Evolutionary conservation across 371 early-diverging fungal species (phyloP).

Genomic region (Rhizopus delemar): DNA sequence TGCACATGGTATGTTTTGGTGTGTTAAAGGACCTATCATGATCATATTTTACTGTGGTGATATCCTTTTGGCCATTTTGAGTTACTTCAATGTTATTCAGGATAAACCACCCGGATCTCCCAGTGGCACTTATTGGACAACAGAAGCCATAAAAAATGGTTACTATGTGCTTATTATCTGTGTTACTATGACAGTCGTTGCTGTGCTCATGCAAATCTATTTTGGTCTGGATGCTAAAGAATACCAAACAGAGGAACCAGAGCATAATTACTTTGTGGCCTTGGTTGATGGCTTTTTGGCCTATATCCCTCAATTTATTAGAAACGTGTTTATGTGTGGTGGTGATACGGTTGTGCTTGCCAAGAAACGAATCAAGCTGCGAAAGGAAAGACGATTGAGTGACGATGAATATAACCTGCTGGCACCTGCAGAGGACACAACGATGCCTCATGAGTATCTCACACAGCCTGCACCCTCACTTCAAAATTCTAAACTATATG

Average conservation of each 20-base stretch:
- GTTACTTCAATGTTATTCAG: constrained; percentile 37
- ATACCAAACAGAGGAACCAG: constrained; percentile 18
- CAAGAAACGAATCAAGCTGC: constrained; percentile 40
- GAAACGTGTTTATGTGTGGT: constrained; percentile 45
- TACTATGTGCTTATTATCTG: constrained; percentile 46
- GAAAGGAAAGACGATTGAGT: constrained; percentile 21
- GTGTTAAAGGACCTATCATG: constrained; percentile 55
- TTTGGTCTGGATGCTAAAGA: constrained; percentile 32
- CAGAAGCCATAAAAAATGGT: constrained; percentile 48
- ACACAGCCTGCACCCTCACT: constrained; percentile 14
- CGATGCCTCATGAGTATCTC: constrained; percentile 19
- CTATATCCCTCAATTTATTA: constrained; percentile 49
- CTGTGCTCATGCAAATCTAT: constrained; percentile 43
- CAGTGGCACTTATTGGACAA: constrained; percentile 42
- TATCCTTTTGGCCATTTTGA: constrained; percentile 31
- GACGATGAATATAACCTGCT: constrained; percentile 25
- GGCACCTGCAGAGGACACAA: constrained; percentile 7
- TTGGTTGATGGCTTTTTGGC: constrained; percentile 43
- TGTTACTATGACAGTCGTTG: constrained; percentile 37
- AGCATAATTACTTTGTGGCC: constrained; percentile 35
- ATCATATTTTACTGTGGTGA: constrained; percentile 52
- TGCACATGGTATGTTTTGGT: constrained; percentile 59
- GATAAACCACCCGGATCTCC: constrained; percentile 35
- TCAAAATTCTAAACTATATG: constrained; percentile 18
- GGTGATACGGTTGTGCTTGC: constrained; percentile 42